Evolutionary conservation across 305 asterid species (phyloP).

Genomic region (Rubia tinctorum): DNA sequence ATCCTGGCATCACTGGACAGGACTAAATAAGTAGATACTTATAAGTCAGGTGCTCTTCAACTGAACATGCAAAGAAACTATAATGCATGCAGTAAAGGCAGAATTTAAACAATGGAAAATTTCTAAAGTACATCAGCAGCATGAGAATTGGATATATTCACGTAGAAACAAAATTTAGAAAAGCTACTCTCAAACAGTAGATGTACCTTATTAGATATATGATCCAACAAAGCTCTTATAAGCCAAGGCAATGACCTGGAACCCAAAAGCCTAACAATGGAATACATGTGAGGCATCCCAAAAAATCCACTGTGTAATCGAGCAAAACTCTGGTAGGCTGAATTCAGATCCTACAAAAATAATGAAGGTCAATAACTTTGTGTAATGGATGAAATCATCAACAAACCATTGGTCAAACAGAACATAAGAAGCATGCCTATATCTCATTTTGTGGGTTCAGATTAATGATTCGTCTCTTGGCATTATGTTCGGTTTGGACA

Average conservation of each 20-base stretch:
- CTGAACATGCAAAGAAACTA: not conserved
- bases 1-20: not conserved
- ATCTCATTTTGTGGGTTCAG: not conserved
- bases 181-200: not conserved
- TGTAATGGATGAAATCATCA: not conserved
- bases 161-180: not conserved
- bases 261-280: conserved; percentile 85
- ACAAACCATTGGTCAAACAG: not conserved
- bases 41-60: not conserved
- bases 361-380: conserved; percentile 19
- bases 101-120: not conserved
- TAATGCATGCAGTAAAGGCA: not conserved
- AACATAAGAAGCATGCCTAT: not conserved
- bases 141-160: not conserved
- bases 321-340: conserved; percentile 98
- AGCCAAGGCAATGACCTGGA: conserved; percentile 98
- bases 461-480: not conserved
- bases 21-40: not conserved
- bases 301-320: conserved; percentile 89
- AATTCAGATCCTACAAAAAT: conserved; percentile 68
- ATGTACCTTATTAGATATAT: conserved; percentile 83
- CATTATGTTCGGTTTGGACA: not conserved
- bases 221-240: conserved; percentile 90
- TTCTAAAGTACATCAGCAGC: not conserved
- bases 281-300: conserved; percentile 93